Evolutionary conservation across 2,329 filamentous ascomycete genomes (phyloP), one percentile per base, ranked within the genome.

Genomic region (Aspergillus hortae): DNA sequence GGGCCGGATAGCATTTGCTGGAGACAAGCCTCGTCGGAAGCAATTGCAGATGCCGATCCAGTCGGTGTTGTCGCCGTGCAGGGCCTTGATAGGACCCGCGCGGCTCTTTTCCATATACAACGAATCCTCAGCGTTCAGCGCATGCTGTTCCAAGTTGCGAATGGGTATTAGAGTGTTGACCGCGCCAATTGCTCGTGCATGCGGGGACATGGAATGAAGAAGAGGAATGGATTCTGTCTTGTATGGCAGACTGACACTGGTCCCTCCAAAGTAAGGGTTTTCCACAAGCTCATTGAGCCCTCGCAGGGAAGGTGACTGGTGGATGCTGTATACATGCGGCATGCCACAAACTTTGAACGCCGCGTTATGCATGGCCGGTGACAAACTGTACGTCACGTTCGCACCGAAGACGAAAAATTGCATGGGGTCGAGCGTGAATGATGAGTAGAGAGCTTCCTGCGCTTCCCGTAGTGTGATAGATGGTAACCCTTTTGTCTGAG

Each of bases 1-100:
- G 0, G 80, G 74, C 3, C 82, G 77, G 0, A 87, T 79, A 1
- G 81, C 83, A 55, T 87, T 87, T 3, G 87, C 85, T 0, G 88
- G 88, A 0, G 88, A 90, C 2, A 91, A 74, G 2, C 87, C 87
- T 30, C 87, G 79, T 5, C 85, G 80, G 40, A 92, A 81, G 63
- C 87, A 90, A 3, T 86, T 87, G 48, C 86, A 77, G 40, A 92
- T 88, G 4, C 88, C 88, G 32, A 90, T 87, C 85, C 88, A 92
- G 66, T 92, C 88, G 0, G 88, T 91, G 54, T 92, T 92, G 53
- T 91, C 87, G 1, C 88, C 89, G 56, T 90, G 89, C 0, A 91
- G 75, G 0, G 85, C 86, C 55, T 81, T 80, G 6, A 90, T 81
- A 0, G 84, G 81, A 0, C 88, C 87, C 1, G 84, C 79, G 41